These are phyloP conservation scores for Penicillium atrosanguineum DNA, from an alignment of 495 filamentous ascomycete species.

Conservation along the genomic window DNA sequence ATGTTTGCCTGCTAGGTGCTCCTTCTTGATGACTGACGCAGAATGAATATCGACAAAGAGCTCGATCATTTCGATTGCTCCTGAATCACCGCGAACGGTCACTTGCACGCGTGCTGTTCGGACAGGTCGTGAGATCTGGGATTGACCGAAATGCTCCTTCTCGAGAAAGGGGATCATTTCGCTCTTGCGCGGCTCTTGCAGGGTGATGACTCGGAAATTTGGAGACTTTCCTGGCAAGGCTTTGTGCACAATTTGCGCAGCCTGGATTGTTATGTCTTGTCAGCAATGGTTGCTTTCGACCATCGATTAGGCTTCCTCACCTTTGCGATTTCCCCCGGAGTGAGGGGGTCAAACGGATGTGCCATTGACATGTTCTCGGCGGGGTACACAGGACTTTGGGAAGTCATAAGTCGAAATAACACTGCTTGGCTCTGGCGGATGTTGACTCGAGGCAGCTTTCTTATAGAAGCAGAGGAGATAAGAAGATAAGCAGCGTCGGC, in stretches of 20 bases:
- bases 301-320: slow-evolving; percentile 1
- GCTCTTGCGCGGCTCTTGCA: slow-evolving; percentile 27
- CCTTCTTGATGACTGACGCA: slow-evolving; percentile 3
- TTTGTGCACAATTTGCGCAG: slow-evolving; percentile 10
- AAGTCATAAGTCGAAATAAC: not conserved
- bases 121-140: slow-evolving; percentile 6
- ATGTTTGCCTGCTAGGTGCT: slow-evolving; percentile 25
- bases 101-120: slow-evolving; percentile 24
- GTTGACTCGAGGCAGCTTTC: not conserved
- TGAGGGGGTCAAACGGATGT: slow-evolving; percentile 31
- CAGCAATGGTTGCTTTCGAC: not conserved
- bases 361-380: slow-evolving; percentile 2
- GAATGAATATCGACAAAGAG: slow-evolving; percentile 15
- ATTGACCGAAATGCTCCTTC: slow-evolving; percentile 12
- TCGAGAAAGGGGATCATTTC: slow-evolving; percentile 28
- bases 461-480: not conserved
- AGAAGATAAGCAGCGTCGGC: not conserved
- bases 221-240: not conserved
- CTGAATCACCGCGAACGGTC: slow-evolving; percentile 5
- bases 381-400: not conserved
- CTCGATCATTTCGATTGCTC: slow-evolving; percentile 17
- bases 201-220: slow-evolving; percentile 25
- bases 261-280: not conserved
- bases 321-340: slow-evolving; percentile 21
- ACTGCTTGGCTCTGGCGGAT: not conserved